Evolutionary conservation across 345 rosid genomes (phyloP).

Genomic region (Limnanthes douglasii): DNA sequence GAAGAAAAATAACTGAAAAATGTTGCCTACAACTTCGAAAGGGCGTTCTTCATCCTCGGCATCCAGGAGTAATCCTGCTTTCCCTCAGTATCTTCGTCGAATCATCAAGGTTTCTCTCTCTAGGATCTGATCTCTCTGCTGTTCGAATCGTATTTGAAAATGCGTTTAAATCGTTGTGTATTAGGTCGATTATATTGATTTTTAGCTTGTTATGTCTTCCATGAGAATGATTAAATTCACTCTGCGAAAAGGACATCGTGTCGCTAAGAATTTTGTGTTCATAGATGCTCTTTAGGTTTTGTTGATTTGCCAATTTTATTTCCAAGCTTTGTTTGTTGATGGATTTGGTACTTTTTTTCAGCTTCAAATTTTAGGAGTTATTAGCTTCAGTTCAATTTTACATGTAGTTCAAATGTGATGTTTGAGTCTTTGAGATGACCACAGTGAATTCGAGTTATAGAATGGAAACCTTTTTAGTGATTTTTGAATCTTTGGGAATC

Average conservation of each 20-base stretch:
- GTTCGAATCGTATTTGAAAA: background rate
- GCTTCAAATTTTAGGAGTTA: too few species aligned
- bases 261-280: background rate
- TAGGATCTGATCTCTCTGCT: conserved; percentile 15
- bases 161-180: conserved; percentile 4
- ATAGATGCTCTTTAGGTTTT: background rate
- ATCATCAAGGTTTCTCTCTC: conserved; percentile 63
- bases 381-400: too few species aligned
- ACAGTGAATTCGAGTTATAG: too few species aligned
- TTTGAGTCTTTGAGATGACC: too few species aligned
- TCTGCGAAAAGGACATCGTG: background rate
- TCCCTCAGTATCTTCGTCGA: conserved; percentile 87
- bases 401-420: too few species aligned
- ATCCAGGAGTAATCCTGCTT: conserved; percentile 49
- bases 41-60: conserved; percentile 64
- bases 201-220: too few species aligned
- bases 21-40: conserved; percentile 79
- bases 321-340: too few species aligned
- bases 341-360: too few species aligned
- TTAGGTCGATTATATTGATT: conserved; percentile 2
- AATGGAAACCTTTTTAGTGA: too few species aligned
- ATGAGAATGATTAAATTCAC: too few species aligned
- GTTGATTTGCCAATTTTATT: conserved; percentile 4
- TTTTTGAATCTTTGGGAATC: too few species aligned
- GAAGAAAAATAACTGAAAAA: conserved; percentile 11